Conservation (phyloP, 2,329 filamentous ascomycete species). For the Blastomyces percursus region DNA sequence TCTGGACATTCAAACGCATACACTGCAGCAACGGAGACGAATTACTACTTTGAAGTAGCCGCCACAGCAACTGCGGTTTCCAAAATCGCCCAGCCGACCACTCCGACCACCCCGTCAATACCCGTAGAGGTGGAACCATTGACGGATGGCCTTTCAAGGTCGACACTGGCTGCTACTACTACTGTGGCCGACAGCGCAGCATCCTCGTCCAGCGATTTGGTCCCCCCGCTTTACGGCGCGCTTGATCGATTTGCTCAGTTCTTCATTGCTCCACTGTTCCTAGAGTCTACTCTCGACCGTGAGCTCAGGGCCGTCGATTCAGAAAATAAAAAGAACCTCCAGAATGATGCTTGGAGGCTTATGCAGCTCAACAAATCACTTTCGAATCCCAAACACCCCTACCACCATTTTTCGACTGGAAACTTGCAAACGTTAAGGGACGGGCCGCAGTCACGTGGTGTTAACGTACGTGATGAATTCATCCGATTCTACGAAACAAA, state of each 20-base stretch:
- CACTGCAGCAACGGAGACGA: constrained; percentile 84
- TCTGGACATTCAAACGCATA: constrained; percentile 93
- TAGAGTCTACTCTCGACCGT: constrained; percentile 72
- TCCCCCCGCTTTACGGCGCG: constrained; percentile 63
- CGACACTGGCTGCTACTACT: constrained; percentile 10
- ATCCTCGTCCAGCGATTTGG: constrained; percentile 16
- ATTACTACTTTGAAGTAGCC: constrained; percentile 94
- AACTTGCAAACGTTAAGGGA: constrained; percentile 80
- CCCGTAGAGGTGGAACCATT: constrained; percentile 9
- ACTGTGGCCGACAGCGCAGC: constrained; percentile 17
- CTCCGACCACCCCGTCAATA: constrained; percentile 7
- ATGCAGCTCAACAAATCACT: constrained; percentile 79
- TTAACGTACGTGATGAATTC: constrained; percentile 82
- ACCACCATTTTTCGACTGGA: constrained; percentile 83
- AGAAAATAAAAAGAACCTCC: constrained; percentile 95
- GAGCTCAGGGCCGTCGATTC: constrained; percentile 85
- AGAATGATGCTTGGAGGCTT: constrained; percentile 78
- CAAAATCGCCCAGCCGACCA: constrained; percentile 4
- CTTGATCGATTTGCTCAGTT: constrained; percentile 90
- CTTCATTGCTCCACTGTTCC: constrained; percentile 78
- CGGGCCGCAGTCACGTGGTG: constrained; percentile 62
- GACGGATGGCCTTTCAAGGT: constrained; percentile 12
- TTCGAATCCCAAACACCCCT: constrained; percentile 80
- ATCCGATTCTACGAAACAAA: constrained; percentile 83
- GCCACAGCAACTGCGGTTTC: constrained; percentile 49